Conservation (phyloP, 192 early-diverging fungal species). For the Entomortierella parvispora region DNA sequence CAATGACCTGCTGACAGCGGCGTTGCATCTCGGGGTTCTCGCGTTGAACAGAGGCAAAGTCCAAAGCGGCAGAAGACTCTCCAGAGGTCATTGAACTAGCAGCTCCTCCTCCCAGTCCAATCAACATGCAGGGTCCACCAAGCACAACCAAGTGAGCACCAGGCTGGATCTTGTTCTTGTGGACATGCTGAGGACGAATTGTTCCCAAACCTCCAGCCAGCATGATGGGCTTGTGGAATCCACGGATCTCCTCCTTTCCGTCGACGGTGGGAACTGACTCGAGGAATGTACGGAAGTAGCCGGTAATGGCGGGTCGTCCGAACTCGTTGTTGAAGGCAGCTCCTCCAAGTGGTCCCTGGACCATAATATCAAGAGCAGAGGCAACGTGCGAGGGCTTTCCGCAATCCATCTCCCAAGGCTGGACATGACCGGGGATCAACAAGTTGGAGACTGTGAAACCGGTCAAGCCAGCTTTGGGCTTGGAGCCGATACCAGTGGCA, state of each 20-base stretch:
- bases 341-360: constrained; percentile 95
- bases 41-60: constrained; percentile 98
- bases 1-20: constrained; percentile 96
- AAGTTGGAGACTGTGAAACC: constrained; percentile 98
- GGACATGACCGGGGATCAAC: constrained; percentile 86
- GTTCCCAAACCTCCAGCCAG: constrained; percentile 97
- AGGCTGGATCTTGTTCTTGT: constrained; percentile 86
- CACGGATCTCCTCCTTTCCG: constrained; percentile 76
- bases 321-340: constrained; percentile 99
- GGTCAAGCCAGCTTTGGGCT: constrained; percentile 93
- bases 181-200: constrained; percentile 88
- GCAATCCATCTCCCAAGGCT: constrained; percentile 93
- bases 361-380: constrained; percentile 96
- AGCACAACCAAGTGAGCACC: constrained; percentile 88
- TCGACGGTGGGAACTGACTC: constrained; percentile 66
- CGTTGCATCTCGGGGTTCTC: constrained; percentile 99
- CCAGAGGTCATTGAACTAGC: constrained; percentile 96
- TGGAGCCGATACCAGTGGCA: constrained; percentile 94
- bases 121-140: constrained; percentile 98
- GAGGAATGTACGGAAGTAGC: constrained; percentile 97
- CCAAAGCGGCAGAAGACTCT: constrained; percentile 85
- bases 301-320: constrained; percentile 92
- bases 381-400: constrained; percentile 93
- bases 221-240: constrained; percentile 99
- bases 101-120: constrained; percentile 98